Base-by-base conservation (phyloP, 2,329 filamentous ascomycete genomes). In the Botrytis porri region DNA sequence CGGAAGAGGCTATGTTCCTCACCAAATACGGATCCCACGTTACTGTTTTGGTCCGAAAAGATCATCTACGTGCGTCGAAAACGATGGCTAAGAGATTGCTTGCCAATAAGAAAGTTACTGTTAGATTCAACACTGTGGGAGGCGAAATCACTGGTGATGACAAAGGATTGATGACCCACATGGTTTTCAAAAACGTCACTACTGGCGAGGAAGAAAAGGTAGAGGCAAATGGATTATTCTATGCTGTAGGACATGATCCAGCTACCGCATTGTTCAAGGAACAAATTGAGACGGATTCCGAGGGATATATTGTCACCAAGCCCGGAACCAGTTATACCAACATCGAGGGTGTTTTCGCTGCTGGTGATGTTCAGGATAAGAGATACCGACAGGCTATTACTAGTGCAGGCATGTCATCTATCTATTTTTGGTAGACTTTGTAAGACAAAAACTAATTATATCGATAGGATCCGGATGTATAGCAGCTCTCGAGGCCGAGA, bases 341-440 rank as follows among this genome's bases (percentile, higher is more conserved):
- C 83, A 84, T 98, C 9, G 89, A 94, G 81, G 96, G 96, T 82
- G 94, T 99, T 32, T 99, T 98, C 81, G 96, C 96, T 54, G 96
- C 95, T 16, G 96, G 96, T 76, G 96, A 99, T 82, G 97, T 99
- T 16, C 96, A 99, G 86, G 97, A 99, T 83, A 99, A 98, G 91
- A 90, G 92, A 81, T 99, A 99, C 83, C 90, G 96, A 82, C 96
- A 99, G 86, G 96, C 96, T 64, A 97, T 99, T 77, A 99, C 96
- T 76, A 98, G 95, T 84, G 96, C 96, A 79, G 95, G 94, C 94
- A 86, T 81, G 91, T 88, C 77, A 37, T 22, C 0, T 35, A 37
- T 69, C 39, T 45, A 37, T 59, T 18, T 4, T 25, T 8, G 18
- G 18, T 18, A 35, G 20, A 37, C 10, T 20, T 12, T 61, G 35